Conservation (phyloP, 768 basidiomycete species). For the Imleria badia region DNA sequence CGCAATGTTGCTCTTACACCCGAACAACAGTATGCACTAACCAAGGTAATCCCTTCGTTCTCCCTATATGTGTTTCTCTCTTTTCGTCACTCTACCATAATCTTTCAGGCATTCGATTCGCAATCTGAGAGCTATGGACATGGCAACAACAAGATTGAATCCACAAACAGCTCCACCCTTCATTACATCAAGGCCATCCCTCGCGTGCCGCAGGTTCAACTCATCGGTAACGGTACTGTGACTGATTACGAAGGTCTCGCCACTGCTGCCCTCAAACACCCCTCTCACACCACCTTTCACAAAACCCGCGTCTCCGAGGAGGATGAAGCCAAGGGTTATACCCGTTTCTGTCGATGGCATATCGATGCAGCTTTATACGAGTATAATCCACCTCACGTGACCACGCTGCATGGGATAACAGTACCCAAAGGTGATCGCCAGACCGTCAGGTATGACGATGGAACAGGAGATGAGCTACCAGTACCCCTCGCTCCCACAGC, state of each 20-base stretch:
- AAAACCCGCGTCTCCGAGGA: conserved; percentile 69
- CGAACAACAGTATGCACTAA: no score
- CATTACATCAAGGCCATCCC: conserved; percentile 91
- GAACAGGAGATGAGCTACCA: conserved; percentile 74
- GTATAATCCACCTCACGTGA: conserved; percentile 74
- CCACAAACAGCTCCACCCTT: conserved; percentile 73
- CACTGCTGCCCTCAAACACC: conserved; percentile 77
- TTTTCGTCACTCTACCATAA: neutral
- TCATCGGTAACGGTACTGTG: conserved; percentile 84
- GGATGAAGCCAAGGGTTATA: conserved; percentile 70
- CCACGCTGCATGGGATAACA: conserved; percentile 74
- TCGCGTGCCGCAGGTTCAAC: conserved; percentile 82
- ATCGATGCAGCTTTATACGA: conserved; percentile 85
- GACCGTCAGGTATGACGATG: conserved; percentile 78
- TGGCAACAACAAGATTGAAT: conserved; percentile 82
- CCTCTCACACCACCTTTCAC: no score
- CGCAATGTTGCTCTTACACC: conserved; percentile 65
- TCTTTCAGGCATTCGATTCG: conserved; percentile 69
- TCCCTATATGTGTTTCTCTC: neutral
- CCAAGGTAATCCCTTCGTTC: conserved; percentile 63
- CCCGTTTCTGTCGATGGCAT: conserved; percentile 88
- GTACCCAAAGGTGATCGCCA: no score
- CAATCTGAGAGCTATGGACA: conserved; percentile 66
- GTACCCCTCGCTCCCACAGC: conserved; percentile 87
- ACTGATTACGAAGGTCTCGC: conserved; percentile 81